These are phyloP conservation scores for Osmozyma mogii DNA, from an alignment of 805 yeast species.

Conservation along the genomic window DNA sequence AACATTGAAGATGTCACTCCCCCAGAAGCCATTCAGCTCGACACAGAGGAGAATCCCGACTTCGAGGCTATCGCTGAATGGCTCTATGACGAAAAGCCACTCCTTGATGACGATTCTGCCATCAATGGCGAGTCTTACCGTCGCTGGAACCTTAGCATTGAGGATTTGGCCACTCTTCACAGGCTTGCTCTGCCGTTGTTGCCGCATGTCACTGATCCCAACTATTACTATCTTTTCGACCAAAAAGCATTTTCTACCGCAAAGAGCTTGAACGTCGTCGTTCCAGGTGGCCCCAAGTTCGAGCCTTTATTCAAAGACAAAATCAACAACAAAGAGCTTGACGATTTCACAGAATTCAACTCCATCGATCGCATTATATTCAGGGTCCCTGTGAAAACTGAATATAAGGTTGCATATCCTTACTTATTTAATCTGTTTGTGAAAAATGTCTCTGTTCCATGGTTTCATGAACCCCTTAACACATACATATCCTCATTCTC, in stretches of 20 bases:
- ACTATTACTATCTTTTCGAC: conserved; percentile 67
- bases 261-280: conserved; percentile 75
- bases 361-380: conserved; percentile 81
- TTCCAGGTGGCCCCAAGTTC: conserved; percentile 95
- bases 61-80: conserved; percentile 51
- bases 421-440: conserved; percentile 75
- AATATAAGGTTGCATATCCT: conserved; percentile 82
- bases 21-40: conserved; percentile 60
- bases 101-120: conserved; percentile 44
- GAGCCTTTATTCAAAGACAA: conserved; percentile 71
- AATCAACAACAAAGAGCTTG: conserved; percentile 49
- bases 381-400: conserved; percentile 70
- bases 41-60: conserved; percentile 58
- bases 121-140: conserved; percentile 76
- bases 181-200: conserved; percentile 65
- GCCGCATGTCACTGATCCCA: conserved; percentile 48
- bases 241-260: conserved; percentile 80
- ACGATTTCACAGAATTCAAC: conserved; percentile 86
- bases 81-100: conserved; percentile 75
- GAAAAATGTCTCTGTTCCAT: conserved; percentile 49
- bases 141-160: conserved; percentile 57
- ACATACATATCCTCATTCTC: too few relatives aligned
- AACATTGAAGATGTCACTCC: conserved; percentile 68
- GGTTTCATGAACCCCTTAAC: conserved; percentile 59
- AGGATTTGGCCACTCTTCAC: conserved; percentile 57